Evolutionary conservation across 371 early-diverging fungal species (phyloP), one percentile per base, ranked within the genome.

Genomic region (Synchytrium microbalum): DNA sequence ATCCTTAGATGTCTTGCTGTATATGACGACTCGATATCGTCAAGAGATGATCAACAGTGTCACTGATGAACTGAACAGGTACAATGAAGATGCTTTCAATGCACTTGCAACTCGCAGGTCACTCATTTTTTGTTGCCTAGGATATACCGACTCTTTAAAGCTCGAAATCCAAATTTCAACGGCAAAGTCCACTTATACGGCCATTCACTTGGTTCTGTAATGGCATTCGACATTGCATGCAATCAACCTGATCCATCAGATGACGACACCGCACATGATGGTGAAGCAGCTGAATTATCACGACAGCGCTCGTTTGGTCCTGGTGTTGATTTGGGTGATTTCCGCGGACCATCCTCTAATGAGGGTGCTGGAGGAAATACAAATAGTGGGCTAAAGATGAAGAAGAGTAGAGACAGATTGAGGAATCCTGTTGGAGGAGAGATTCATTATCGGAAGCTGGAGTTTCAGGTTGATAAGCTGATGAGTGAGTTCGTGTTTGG

Each of bases 1-100:
- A 30, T 59, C 24, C 28, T 5, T 55, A 1, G 2, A 13, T 68
- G 32, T 92, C 0, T 77, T 90, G 13, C 71, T 91, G 2, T 92
- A 92, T 65, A 87, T 91, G 85, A 89, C 90, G 2, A 88, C 88
- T 2, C 81, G 74, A 68, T 89, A 89, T 62, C 84, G 89, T 24
- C 86, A 87, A 64, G 80, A 87, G 62, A 90, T 92, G 88, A 82
- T 88, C 58, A 75, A 75, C 32, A 81, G 86, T 14, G 86, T 91
- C 53, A 76, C 89, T 14, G 76, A 75, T 14, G 91, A 91, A 70
- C 70, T 89, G 57, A 91, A 89, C n/a, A n/a, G n/a, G n/a, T n/a
- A n/a, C n/a, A n/a, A n/a, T n/a, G n/a, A n/a, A n/a, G n/a, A n/a
- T n/a, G n/a, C n/a, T n/a, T n/a, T n/a, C n/a, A n/a, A n/a, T n/a